Base-by-base conservation (phyloP, 495 filamentous ascomycete genomes). In the Penicillium herquei region DNA sequence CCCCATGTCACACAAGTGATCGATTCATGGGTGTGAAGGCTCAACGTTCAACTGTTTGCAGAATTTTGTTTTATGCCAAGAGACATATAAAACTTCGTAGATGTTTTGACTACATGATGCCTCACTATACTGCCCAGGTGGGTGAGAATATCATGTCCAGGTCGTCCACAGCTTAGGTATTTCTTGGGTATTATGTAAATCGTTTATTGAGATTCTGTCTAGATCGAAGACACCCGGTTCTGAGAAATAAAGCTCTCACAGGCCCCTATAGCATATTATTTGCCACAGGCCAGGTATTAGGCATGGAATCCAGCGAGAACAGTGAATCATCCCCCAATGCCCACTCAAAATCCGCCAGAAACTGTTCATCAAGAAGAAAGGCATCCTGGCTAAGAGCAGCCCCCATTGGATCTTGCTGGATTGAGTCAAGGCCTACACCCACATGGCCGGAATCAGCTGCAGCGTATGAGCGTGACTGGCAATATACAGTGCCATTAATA, bases 331-430 rank as follows among this genome's bases (percentile, higher is more conserved):
- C 71, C 3, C 59, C 61, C 16, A 76, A 35, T 3, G 72, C 72
- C 73, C 73, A 76, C 47, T 75, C 72, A 30, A 73, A 68, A 45
- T 73, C 64, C 0, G 64, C 64, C 7, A 76, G 54, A 39, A 76
- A 76, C 41, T 75, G 64, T 30, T 76, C 71, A 37, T 75, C 69
- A 11, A 74, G 60, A 41, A 61, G 54, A 7, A 68, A 55, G 7
- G 67, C 54, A 32, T 70, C 68, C 5, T 68, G 64, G 16, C 56
- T 54, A 4, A 47, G 16, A n/a, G 46, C 13, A 7, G 33, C 32
- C 0, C 49, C 8, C 13, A 21, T 12, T 39, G 30, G n/a, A 32
- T 33, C 31, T 16, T 32, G 26, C 10, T 34, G 39, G 14, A 4
- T 42, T 53, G 26, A 5, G 9, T 68, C 66, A 7, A 44, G 17